These are phyloP conservation scores for Chrysanthemum lavandulifolium DNA, from an alignment of 129 eudicot species.

Conservation along the genomic window DNA sequence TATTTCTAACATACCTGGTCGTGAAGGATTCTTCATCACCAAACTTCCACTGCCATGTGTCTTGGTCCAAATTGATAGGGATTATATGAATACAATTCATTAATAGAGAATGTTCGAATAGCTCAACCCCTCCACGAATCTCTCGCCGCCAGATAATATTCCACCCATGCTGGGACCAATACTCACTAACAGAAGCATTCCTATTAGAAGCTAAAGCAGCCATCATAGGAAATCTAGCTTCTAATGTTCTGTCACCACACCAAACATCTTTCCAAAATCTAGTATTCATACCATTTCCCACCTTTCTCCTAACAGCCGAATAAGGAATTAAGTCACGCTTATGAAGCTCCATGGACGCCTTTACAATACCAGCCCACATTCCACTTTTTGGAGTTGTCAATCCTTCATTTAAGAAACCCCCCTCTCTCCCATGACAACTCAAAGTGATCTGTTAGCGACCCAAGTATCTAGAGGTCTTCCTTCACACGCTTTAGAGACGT, in stretches of 20 bases:
- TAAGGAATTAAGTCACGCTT: background rate
- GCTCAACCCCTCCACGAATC: background rate
- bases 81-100: background rate
- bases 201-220: background rate
- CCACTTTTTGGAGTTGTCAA: background rate
- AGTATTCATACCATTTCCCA: background rate
- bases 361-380: background rate
- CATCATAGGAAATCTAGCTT: background rate
- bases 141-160: background rate
- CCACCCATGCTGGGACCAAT: background rate
- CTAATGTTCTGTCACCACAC: background rate
- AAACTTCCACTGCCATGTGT: background rate
- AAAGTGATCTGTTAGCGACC: too few relatives aligned
- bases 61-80: background rate
- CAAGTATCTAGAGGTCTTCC: too few relatives aligned
- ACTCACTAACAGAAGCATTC: background rate
- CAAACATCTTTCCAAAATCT: background rate
- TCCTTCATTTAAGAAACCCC: background rate
- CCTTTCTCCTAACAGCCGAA: background rate
- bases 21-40: background rate
- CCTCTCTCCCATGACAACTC: background rate
- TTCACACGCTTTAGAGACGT: too few relatives aligned
- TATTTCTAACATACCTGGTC: too few relatives aligned
- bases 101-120: background rate
- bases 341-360: background rate